These are phyloP conservation scores for Rhodotorula mucilaginosa DNA, from an alignment of 1,284 basidiomycete genomes.

Conservation along the genomic window DNA sequence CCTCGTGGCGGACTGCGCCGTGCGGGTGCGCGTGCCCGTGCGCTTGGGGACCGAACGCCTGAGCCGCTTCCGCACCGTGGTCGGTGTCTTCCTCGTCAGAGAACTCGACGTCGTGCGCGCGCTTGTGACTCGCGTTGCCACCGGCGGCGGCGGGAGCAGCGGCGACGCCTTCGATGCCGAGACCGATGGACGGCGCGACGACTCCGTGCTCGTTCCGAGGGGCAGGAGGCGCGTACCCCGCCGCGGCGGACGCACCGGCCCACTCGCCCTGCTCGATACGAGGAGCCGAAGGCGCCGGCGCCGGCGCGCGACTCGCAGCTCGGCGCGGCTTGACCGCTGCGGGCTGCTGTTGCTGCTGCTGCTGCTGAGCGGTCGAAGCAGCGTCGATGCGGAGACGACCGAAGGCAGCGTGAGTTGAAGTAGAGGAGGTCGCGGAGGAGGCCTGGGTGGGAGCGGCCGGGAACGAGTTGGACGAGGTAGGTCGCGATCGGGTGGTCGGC, in stretches of 20 bases:
- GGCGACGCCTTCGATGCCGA: conserved; percentile 18
- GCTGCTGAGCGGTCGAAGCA: background rate
- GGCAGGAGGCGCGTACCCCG: conserved; percentile 2
- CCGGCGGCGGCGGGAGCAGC: background rate
- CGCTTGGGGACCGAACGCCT: conserved; percentile 21
- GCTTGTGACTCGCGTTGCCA: conserved; percentile 23
- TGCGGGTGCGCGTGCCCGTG: background rate
- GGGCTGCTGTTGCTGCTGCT: background rate
- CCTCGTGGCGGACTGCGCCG: conserved; percentile 37
- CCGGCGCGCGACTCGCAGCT: background rate
- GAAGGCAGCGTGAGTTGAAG: conserved; percentile 35
- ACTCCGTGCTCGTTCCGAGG: conserved; percentile 7
- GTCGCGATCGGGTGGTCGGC: conserved; percentile 27
- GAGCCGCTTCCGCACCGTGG: conserved; percentile 48
- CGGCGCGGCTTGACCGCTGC: conserved; percentile 6
- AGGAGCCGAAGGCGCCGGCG: conserved; percentile 18
- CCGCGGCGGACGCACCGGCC: conserved; percentile 16
- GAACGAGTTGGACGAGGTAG: conserved; percentile 19
- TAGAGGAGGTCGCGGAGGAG: conserved; percentile 20
- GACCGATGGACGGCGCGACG: conserved; percentile 3
- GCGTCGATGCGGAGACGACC: conserved; percentile 28
- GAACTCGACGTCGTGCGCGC: conserved; percentile 48
- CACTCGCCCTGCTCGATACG: conserved; percentile 31
- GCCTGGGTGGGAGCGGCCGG: background rate
- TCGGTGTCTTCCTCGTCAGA: conserved; percentile 51